Conservation (phyloP, 257 asterid species). For the Haberlea rhodopensis region DNA sequence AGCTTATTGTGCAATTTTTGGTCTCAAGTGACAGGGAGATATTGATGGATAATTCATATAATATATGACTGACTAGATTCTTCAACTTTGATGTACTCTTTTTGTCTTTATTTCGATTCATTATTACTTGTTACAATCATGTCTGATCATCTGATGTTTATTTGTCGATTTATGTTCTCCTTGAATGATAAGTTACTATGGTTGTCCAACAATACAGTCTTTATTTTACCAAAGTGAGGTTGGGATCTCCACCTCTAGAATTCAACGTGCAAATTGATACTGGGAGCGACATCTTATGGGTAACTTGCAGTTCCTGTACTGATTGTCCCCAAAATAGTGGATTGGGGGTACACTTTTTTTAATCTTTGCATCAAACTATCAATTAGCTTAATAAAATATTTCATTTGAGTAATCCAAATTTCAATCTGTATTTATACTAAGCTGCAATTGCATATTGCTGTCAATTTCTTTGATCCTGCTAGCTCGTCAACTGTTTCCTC, state of each 20-base stretch:
- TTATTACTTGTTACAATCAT: background rate
- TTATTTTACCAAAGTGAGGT: conserved; percentile 77
- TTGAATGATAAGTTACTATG: conserved; percentile 15
- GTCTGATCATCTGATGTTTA: conserved; percentile 4
- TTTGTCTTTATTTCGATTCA: conserved; percentile 7
- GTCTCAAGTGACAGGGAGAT: conserved; percentile 1
- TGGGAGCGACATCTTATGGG: conserved; percentile 90
- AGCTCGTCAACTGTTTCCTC: conserved; percentile 65
- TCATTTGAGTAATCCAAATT: conserved; percentile 16
- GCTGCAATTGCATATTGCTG: conserved; percentile 54
- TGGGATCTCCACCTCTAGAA: conserved; percentile 89
- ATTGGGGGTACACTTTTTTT: conserved; percentile 56
- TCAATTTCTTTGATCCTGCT: conserved; percentile 66
- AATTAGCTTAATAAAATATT: background rate
- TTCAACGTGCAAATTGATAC: conserved; percentile 93
- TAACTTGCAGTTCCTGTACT: conserved; percentile 72
- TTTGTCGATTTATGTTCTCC: background rate
- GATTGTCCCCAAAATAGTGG: conserved; percentile 84
- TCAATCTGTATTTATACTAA: conserved; percentile 10
- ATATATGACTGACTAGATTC: conserved; percentile 10
- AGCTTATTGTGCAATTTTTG: background rate
- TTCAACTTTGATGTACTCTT: conserved; percentile 14
- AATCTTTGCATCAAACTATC: conserved; percentile 12
- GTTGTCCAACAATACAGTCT: conserved; percentile 46
- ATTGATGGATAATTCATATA: background rate